Evolutionary conservation across 768 basidiomycete genomes (phyloP), one percentile per base, ranked within the genome.

Genomic region (Sarcomyxa edulis): DNA sequence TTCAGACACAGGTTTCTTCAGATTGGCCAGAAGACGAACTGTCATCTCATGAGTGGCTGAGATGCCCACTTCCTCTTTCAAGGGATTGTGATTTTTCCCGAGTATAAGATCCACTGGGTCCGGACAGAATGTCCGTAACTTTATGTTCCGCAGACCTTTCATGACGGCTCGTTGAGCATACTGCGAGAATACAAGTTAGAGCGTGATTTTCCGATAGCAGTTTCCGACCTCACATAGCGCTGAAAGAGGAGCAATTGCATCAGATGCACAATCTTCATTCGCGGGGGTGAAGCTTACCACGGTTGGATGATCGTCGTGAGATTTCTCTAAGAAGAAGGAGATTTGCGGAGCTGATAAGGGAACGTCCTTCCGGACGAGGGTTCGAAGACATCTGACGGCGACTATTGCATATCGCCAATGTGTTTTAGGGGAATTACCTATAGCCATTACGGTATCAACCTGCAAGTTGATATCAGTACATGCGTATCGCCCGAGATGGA

Each of bases 341-440:
- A 80, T 58, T 43, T 80, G 77, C 11, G 61, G 55, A 0, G 69
- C 45, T 18, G 65, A 64, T 39, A 72, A 56, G 9, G 80, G 72
- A 1, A 51, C 52, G 54, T 92, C 88, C 2, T 77, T 74, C 14
- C 87, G 68, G 32, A 88, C 65, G 10, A 90, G 61, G 3, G 84
- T 75, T 19, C 84, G 71, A 11, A 90, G 63, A 51, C 76, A 75
- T 39, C 83, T 69, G 20, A 80, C 66, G 7, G 85, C 84, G 25
- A 78, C 76, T 28, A 88, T 82, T 5, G 68, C 64, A 53, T 92
- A 92, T 39, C 78, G 73, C 88, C 88, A 90, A 52, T 92, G 88
- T 4, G 83, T 89, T 11, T 65, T 58, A 3, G 71, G 48, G 19
- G 77, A 74, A 15, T 74, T 67, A 1, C 76, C 85, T 25, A 86